Evolutionary conservation across 176 grass and related monocot species (phyloP).

Genomic region (Rhynchospora pubera): DNA sequence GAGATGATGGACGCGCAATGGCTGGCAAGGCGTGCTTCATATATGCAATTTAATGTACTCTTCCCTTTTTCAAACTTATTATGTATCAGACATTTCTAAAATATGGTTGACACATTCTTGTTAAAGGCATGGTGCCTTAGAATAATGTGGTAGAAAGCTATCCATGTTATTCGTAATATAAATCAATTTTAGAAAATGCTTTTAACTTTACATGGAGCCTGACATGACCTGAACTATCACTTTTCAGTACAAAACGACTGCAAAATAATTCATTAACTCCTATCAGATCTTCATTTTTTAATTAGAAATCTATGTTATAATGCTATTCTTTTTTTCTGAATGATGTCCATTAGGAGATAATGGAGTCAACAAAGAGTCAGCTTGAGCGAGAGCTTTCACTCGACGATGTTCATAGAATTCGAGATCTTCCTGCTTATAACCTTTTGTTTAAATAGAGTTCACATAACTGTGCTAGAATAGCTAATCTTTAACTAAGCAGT

Average conservation of each 20-base stretch:
- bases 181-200: background rate
- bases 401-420: constrained; percentile 1
- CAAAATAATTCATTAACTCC: background rate
- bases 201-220: background rate
- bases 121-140: background rate
- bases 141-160: background rate
- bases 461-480: background rate
- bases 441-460: constrained; percentile 19
- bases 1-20: constrained; percentile 22
- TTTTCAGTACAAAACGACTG: background rate
- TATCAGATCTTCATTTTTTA: background rate
- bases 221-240: background rate
- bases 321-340: background rate
- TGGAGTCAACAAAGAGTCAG: constrained; percentile 12
- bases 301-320: background rate
- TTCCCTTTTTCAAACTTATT: background rate
- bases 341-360: background rate
- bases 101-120: background rate
- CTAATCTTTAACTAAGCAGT: background rate
- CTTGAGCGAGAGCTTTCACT: constrained; percentile 21
- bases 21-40: constrained; percentile 13
- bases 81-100: background rate
- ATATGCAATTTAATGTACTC: constrained; percentile 28
- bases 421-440: constrained; percentile 18
- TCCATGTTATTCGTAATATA: background rate